A percentile compares a stretch with the other conserved stretches of the same genome.
Conservation (phyloP, 495 filamentous ascomycete species). For the Lepidopterella palustris region DNA sequence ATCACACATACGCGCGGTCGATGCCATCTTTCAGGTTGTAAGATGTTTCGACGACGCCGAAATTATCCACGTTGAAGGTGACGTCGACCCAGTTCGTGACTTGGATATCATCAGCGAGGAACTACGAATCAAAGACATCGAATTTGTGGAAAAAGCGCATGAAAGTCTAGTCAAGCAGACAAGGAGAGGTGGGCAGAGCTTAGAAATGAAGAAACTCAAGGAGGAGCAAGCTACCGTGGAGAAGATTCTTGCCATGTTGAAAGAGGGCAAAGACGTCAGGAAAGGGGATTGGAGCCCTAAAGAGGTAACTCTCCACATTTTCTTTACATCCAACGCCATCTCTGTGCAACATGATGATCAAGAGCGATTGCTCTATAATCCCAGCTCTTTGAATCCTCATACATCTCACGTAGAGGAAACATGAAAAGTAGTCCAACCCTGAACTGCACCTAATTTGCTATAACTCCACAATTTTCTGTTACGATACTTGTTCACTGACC, state of each 20-base stretch:
- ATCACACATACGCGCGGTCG: conserved; percentile 97
- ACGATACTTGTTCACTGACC: neutral
- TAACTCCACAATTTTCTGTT: neutral
- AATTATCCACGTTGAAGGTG: conserved; percentile 99
- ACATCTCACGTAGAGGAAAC: conserved; percentile 61
- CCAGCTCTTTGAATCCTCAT: conserved; percentile 97
- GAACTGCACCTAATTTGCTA: conserved; percentile 37
- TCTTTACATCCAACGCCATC: conserved; percentile 13
- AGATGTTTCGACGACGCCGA: conserved; percentile 99
- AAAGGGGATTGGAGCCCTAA: conserved; percentile 86
- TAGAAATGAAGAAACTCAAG: conserved; percentile 96
- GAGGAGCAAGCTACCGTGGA: conserved; percentile 91
- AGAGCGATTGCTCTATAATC: conserved; percentile 94
- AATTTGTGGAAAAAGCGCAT: conserved; percentile 93
- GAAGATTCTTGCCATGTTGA: conserved; percentile 73
- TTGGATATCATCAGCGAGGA: conserved; percentile 95
- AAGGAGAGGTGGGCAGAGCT: conserved; percentile 82
- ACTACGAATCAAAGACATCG: conserved; percentile 95
- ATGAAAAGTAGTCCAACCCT: conserved; percentile 72
- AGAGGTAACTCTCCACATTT: conserved; percentile 64
- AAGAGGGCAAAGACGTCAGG: conserved; percentile 85
- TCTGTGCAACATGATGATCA: conserved; percentile 84
- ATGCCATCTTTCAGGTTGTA: conserved; percentile 99
- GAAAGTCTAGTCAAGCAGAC: conserved; percentile 90
- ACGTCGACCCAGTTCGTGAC: conserved; percentile 91